Conservation (phyloP, 495 filamentous ascomycete genomes). For the Penicillium argentinense region DNA sequence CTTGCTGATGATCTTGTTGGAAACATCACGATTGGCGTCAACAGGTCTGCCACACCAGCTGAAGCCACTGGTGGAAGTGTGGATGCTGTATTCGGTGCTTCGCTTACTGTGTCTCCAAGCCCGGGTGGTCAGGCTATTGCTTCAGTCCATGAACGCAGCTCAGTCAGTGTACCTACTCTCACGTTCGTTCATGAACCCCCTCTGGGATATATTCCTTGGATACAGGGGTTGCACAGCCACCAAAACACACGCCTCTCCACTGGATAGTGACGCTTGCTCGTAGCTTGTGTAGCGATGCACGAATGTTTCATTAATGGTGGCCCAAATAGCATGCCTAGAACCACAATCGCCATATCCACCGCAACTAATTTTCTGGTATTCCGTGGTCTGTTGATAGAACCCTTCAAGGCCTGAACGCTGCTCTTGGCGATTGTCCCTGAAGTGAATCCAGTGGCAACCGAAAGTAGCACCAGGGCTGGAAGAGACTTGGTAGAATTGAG, state of each 20-base stretch:
- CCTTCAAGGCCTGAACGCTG: conserved; percentile 39
- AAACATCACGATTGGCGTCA: neutral
- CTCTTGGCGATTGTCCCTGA: conserved; percentile 48
- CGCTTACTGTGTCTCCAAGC: neutral
- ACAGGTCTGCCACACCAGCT: neutral
- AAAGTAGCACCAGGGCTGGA: conserved; percentile 34
- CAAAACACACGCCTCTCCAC: conserved; percentile 43
- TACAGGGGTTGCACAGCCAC: too few species aligned
- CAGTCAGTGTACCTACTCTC: too few species aligned
- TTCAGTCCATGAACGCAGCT: too few species aligned
- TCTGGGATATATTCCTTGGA: too few species aligned
- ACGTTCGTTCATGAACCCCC: too few species aligned
- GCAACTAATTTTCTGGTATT: too few species aligned
- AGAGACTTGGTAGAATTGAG: conserved; percentile 22
- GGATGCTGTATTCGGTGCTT: neutral
- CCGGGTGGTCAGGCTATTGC: neutral
- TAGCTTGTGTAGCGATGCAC: conserved; percentile 42
- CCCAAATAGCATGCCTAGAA: conserved; percentile 55
- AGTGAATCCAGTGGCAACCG: conserved; percentile 30
- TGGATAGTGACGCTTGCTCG: conserved; percentile 43
- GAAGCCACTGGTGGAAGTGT: neutral
- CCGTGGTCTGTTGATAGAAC: conserved; percentile 38
- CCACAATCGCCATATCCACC: too few species aligned
- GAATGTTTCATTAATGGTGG: conserved; percentile 50
- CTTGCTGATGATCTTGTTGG: neutral